phyloP scores from a whole-genome alignment of 805 yeast genomes.

The Starmerella stellata region DNA sequence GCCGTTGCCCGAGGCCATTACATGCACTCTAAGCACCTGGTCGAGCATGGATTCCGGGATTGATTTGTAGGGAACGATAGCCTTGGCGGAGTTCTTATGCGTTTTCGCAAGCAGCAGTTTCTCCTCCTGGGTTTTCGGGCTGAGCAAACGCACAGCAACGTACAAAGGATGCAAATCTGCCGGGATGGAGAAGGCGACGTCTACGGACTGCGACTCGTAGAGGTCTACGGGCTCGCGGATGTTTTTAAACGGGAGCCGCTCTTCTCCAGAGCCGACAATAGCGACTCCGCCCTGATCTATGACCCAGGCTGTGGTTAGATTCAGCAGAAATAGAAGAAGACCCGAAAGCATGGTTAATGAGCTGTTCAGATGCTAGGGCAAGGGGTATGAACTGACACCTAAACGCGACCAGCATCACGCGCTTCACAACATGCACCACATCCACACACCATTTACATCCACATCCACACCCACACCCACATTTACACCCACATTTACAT shows the following conservation, averaged over 20 bases:
- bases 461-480: no score
- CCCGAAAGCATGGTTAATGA: background rate
- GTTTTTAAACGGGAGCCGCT: constrained; percentile 7
- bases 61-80: constrained; percentile 19
- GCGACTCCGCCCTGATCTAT: constrained; percentile 15
- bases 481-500: no score
- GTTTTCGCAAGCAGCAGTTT: constrained; percentile 17
- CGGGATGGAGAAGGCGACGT: constrained; percentile 13
- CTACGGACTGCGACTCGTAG: constrained; percentile 10
- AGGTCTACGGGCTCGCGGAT: constrained; percentile 11
- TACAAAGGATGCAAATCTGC: constrained; percentile 12
- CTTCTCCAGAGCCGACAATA: constrained; percentile 14
- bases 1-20: constrained; percentile 21
- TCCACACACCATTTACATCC: no score
- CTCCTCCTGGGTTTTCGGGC: constrained; percentile 5
- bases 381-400: no score
- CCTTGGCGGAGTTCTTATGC: constrained; percentile 21
- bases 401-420: no score
- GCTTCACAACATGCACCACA: no score
- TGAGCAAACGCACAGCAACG: constrained; percentile 10
- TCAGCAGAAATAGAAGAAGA: background rate
- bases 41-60: constrained; percentile 21
- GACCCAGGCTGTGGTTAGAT: constrained; percentile 16
- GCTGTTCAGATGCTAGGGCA: background rate
- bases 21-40: constrained; percentile 15